Evolutionary conservation across 257 asterid genomes (phyloP).

Genomic region (Solanum acaule): DNA sequence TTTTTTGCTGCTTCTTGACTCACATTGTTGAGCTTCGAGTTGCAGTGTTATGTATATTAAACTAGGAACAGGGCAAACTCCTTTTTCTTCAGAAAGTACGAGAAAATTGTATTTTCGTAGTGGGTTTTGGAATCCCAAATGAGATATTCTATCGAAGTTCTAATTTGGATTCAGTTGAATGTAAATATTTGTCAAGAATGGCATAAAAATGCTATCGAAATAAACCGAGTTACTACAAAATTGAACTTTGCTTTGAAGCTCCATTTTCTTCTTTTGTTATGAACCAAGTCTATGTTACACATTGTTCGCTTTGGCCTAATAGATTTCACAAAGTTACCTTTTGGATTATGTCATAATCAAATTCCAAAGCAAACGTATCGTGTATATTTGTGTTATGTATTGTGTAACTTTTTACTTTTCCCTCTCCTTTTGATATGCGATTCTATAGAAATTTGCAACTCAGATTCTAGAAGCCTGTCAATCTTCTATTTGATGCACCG

Average conservation of each 20-base stretch:
- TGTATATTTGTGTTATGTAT: background rate
- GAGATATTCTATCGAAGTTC: background rate
- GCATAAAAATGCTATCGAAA: background rate
- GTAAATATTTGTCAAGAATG: background rate
- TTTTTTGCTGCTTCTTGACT: background rate
- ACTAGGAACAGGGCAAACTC: background rate
- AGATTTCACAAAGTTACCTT: background rate
- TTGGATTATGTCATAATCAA: background rate
- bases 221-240: background rate
- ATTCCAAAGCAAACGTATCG: too few relatives aligned
- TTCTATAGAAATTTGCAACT: background rate
- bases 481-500: background rate
- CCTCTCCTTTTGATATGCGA: background rate
- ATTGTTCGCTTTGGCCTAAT: background rate
- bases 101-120: background rate
- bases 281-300: background rate
- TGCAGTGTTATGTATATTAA: background rate
- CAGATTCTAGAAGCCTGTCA: background rate
- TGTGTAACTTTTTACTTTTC: background rate
- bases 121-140: background rate
- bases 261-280: background rate
- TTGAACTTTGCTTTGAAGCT: background rate
- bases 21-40: background rate
- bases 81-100: background rate
- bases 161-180: background rate